phyloP scores from a whole-genome alignment of 441 rosid genomes.

The Pelargonium cotyledonis region DNA sequence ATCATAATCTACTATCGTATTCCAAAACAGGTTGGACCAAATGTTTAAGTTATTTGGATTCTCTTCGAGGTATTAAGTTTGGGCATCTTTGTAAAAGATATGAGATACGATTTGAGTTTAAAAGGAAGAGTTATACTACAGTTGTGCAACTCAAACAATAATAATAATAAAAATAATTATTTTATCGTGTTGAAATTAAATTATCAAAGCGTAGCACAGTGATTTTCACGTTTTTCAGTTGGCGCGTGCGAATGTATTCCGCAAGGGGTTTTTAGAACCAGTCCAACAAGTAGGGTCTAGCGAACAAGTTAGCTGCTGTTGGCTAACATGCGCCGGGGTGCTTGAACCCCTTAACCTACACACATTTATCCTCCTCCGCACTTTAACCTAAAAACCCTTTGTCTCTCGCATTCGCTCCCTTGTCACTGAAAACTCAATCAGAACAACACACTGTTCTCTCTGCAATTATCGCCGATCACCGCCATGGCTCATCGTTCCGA shows the following conservation, averaged over 20 bases:
- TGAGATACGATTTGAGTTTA: too few species aligned
- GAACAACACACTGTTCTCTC: conserved; percentile 7
- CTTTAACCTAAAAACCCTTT: conserved; percentile 10
- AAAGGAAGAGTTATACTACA: too few species aligned
- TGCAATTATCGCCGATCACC: conserved; percentile 40
- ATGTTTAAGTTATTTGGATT: too few species aligned
- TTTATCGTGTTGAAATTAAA: too few species aligned
- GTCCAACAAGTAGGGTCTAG: not conserved
- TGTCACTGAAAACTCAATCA: conserved; percentile 1
- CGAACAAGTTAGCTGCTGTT: not conserved
- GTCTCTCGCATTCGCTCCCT: conserved; percentile 5
- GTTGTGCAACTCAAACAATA: too few species aligned
- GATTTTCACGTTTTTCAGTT: not conserved
- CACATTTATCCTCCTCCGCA: conserved; percentile 8
- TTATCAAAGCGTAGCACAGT: not conserved
- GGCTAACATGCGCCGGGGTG: conserved; percentile 1
- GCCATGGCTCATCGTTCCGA: conserved; percentile 67
- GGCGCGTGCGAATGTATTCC: not conserved
- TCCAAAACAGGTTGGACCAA: too few species aligned
- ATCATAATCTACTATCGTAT: too few species aligned
- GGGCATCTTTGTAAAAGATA: too few species aligned
- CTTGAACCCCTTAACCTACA: conserved; percentile 1
- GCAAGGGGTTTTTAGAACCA: not conserved
- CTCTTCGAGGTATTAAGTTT: too few species aligned
- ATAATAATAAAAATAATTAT: too few species aligned